Evolutionary conservation across 2,329 filamentous ascomycete genomes (phyloP), one percentile per base, ranked within the genome.

Genomic region (Bretziella fagacearum): DNA sequence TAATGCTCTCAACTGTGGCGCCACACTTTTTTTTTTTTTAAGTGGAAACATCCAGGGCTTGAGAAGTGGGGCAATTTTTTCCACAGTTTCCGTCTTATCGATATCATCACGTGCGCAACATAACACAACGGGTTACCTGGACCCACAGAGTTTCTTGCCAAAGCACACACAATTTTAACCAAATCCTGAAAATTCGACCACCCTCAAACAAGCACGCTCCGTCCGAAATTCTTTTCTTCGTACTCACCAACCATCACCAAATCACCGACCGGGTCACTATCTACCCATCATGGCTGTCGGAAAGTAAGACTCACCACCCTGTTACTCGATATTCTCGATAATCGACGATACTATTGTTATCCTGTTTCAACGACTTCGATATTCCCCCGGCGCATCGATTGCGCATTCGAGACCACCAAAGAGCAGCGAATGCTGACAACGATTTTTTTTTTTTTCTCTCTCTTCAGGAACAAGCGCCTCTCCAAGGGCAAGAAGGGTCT

Each of bases 401-500:
- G 11, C 7, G 32, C 32, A 35, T 15, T n/a, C n/a, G n/a, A n/a
- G n/a, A n/a, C n/a, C n/a, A n/a, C n/a, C 20, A 45, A 33, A 33
- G 29, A 2, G 5, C 29, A 18, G 46, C 49, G 27, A 36, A 57
- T 48, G 46, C 46, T 51, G 46, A 56, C 58, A 32, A 53, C 48
- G 54, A 39, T 55, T 30, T n/a, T n/a, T n/a, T n/a, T n/a, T n/a
- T n/a, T n/a, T n/a, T n/a, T n/a, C n/a, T n/a, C 52, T 47, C 47
- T 48, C 41, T 49, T 32, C 59, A 86, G 81, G 84, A 98, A 98
- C 81, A 98, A 98, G 86, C 86, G 91, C 78, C 80, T 98, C 75
- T 96, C 91, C 58, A 98, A 98, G 80, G 91, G 91, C 74, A 98
- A 96, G 85, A 98, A 98, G 81, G 89, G 91, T 70, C 77, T 96